A percentile compares a stretch with the other conserved stretches of the same genome.
Conservation (phyloP, 2,329 filamentous ascomycete species). For the Xylaria sp. region DNA sequence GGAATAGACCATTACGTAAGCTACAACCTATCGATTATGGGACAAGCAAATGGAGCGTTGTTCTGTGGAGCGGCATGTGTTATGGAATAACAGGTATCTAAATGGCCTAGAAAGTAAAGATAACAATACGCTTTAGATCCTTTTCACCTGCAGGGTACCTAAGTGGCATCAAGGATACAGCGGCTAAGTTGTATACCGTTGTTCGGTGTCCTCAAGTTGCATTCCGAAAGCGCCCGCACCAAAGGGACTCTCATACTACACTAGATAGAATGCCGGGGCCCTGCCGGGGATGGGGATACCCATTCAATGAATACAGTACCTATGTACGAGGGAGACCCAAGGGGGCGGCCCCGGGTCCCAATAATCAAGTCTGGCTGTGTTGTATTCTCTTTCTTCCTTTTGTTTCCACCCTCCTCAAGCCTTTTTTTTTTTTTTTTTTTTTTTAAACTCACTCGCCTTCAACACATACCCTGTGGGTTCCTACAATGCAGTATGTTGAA, state of each 20-base stretch:
- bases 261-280: neutral
- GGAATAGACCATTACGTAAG: neutral
- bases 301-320: neutral
- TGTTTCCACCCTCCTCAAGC: neutral
- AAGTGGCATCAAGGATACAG: neutral
- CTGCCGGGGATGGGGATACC: too few relatives aligned
- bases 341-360: neutral
- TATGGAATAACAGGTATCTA: too few relatives aligned
- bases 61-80: too few relatives aligned
- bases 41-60: too few relatives aligned
- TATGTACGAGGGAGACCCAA: neutral
- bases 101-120: neutral
- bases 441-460: neutral
- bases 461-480: neutral
- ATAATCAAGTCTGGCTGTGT: neutral
- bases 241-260: neutral
- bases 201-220: neutral
- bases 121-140: neutral
- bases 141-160: too few relatives aligned
- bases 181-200: neutral
- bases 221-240: conserved; percentile 17
- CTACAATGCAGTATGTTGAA: too few relatives aligned
- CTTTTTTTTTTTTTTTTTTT: neutral
- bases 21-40: too few relatives aligned
- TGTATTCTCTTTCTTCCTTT: neutral